Evolutionary conservation across 1,284 basidiomycete genomes (phyloP), one percentile per base, ranked within the genome.

Genomic region (Phaffia rhodozyma): DNA sequence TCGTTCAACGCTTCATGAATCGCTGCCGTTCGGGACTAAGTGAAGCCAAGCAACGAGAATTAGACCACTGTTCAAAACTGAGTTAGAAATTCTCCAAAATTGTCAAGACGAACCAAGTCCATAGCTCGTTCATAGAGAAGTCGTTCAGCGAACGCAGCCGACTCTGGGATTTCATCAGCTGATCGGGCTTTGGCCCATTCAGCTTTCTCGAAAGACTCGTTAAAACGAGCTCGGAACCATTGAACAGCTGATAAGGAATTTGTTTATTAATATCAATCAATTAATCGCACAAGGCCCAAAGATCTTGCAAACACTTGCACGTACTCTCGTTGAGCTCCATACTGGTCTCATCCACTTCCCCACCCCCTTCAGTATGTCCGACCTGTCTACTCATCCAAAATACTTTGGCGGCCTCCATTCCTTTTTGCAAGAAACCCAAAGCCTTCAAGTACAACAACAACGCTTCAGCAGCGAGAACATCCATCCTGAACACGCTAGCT

Each of bases 361-460:
- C 32, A 68, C 62, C 21, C 34, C 60, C 23, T 66, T 66, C 38
- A 43, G 38, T 7, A 16, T 43, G 2, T 69, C 69, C 18, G 69
- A 69, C 0, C 68, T 67, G n/a, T 70, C 69, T 47, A 71, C 70
- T 69, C 34, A 77, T 72, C 76, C 78, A 79, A 67, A 75, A 78
- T 58, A 70, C 68, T 67, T 77, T 72, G 50, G 77, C 76, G 53
- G 72, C 72, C 62, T 91, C 84, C 65, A 94, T 91, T 13, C 91
- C 94, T 73, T 86, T 87, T 75, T 93, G 89, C 64, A 92, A 84
- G 75, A 97, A 97, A 0, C 86, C 83, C 81, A 97, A 86, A 52
- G 94, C 81, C 68, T 92, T 87, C 79, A 97, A 86, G 77, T 97
- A 97, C 61, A 98, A 81, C 51, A 92, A 86, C 49, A 96, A 84